Percentiles rank a stretch among this genome's conserved stretches.
These are phyloP conservation scores for Ziziphus jujuba DNA, from an alignment of 306 rosid genomes.

Conservation along the genomic window DNA sequence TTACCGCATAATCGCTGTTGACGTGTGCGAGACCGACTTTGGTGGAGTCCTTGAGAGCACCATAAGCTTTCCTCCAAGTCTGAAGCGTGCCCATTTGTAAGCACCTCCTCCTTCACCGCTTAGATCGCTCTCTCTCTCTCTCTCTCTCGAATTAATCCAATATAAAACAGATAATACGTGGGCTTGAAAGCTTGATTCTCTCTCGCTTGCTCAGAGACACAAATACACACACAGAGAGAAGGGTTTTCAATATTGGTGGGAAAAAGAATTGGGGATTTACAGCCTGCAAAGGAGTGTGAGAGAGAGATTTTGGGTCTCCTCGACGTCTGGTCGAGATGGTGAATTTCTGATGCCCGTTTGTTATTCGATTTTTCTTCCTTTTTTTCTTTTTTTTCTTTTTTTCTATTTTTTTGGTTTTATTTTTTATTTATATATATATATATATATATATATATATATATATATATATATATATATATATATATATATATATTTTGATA, in stretches of 20 bases:
- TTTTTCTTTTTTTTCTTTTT: neutral
- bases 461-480: too few relatives aligned
- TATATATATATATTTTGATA: too few relatives aligned
- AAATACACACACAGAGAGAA: constrained; percentile 44
- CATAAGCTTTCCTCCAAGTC: constrained; percentile 95
- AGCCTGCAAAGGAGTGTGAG: constrained; percentile 17
- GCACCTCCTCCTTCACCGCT: constrained; percentile 18
- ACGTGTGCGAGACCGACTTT: constrained; percentile 99
- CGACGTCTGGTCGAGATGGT: too few relatives aligned
- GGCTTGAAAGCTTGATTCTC: constrained; percentile 38
- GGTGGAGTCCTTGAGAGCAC: constrained; percentile 90
- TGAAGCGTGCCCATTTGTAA: constrained; percentile 89
- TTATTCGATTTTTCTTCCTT: neutral
- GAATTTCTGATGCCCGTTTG: constrained; percentile 1
- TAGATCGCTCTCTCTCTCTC: constrained; percentile 27
- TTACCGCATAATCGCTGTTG: constrained; percentile 96
- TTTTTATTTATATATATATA: too few relatives aligned
- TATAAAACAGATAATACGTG: constrained; percentile 31
- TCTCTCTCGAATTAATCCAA: constrained; percentile 11
- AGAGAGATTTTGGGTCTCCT: neutral
- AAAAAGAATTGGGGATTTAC: neutral
- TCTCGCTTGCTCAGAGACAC: constrained; percentile 30
- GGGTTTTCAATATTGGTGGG: constrained; percentile 12
- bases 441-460: too few relatives aligned
- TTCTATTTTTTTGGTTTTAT: neutral